These are phyloP conservation scores for Parathielavia hyrcaniae DNA, from an alignment of 495 filamentous ascomycete species.

Conservation along the genomic window DNA sequence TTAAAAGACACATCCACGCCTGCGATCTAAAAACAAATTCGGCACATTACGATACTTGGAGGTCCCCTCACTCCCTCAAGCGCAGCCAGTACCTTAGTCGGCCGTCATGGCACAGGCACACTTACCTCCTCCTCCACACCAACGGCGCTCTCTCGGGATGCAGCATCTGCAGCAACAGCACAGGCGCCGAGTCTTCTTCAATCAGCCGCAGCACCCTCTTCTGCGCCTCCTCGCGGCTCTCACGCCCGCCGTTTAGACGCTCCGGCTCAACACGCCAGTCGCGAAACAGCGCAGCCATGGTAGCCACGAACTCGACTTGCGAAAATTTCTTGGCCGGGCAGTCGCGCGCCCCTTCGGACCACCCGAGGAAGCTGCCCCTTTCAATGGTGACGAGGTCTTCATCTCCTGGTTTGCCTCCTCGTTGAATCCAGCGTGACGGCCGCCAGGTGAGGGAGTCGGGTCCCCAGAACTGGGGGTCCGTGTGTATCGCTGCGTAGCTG, in stretches of 20 bases:
- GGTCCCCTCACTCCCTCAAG: no score
- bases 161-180: neutral
- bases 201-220: neutral
- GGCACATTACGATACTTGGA: no score
- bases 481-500: neutral
- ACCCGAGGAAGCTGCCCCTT: neutral
- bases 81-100: no score
- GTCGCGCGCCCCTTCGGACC: slow-evolving; percentile 1
- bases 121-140: neutral
- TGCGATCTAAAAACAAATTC: no score
- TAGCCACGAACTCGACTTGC: neutral
- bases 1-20: no score
- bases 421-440: neutral
- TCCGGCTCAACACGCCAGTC: neutral
- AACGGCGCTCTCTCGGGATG: neutral
- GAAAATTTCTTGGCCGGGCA: neutral
- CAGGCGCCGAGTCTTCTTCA: neutral
- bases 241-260: neutral
- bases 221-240: neutral
- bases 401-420: neutral
- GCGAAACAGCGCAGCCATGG: neutral
- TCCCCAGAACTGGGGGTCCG: neutral
- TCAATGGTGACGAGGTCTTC: neutral
- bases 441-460: neutral
- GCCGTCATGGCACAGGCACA: no score